phyloP scores from a whole-genome alignment of 257 asterid species.

The Capsicum baccatum region DNA sequence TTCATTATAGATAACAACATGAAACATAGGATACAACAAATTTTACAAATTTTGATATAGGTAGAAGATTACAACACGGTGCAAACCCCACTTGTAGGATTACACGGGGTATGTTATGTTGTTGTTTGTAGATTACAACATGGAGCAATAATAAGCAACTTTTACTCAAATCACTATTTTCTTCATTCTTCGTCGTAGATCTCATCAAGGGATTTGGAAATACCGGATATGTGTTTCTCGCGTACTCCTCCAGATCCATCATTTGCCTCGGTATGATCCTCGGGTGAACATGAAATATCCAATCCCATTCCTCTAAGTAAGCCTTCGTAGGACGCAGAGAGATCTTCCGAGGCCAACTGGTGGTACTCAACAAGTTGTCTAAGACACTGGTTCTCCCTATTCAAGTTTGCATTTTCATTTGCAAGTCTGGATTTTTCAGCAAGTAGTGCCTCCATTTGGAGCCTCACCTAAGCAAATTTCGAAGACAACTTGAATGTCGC shows the following conservation, averaged over 20 bases:
- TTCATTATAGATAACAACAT: not conserved
- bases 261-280: constrained; percentile 38
- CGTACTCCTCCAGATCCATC: not conserved
- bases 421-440: constrained; percentile 92
- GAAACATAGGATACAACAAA: not conserved
- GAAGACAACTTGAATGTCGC: not conserved
- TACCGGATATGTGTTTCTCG: constrained; percentile 42
- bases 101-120: not conserved
- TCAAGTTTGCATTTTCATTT: constrained; percentile 80
- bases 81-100: not conserved
- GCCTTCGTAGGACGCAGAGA: constrained; percentile 87
- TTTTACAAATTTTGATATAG: constrained; percentile 11
- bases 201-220: constrained; percentile 60
- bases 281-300: constrained; percentile 45
- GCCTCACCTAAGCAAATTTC: constrained; percentile 66
- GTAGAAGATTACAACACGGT: not conserved
- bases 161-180: not conserved
- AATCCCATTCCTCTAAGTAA: constrained; percentile 71
- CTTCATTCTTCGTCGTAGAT: constrained; percentile 58
- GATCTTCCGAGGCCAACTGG: constrained; percentile 81
- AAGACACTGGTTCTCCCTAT: constrained; percentile 83
- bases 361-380: constrained; percentile 92
- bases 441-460: constrained; percentile 87
- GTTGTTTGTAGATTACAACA: not conserved
- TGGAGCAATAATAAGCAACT: not conserved